A percentile compares a stretch with the other conserved stretches of the same genome.
These are phyloP conservation scores for Setomelanomma holmii DNA, from an alignment of 2,329 filamentous ascomycete species.

Conservation along the genomic window DNA sequence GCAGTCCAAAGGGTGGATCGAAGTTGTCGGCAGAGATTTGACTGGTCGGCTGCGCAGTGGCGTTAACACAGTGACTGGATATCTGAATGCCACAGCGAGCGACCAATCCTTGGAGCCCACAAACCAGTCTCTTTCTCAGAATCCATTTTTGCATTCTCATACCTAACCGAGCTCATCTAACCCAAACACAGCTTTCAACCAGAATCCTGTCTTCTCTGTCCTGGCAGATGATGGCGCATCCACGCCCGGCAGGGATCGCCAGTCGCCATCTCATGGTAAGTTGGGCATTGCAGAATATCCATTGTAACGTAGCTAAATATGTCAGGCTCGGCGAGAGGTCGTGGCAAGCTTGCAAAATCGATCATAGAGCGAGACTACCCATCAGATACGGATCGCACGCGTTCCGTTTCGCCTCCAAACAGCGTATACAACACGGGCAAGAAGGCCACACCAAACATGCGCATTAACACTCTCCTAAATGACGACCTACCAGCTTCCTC, in stretches of 20 bases:
- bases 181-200: constrained; percentile 41
- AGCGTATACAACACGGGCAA: constrained; percentile 49
- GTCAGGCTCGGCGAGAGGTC: constrained; percentile 44
- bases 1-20: neutral
- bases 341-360: constrained; percentile 44
- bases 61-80: too few species aligned
- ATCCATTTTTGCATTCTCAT: neutral
- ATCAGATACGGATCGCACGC: constrained; percentile 56
- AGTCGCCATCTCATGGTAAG: constrained; percentile 49
- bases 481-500: constrained; percentile 48
- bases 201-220: constrained; percentile 52
- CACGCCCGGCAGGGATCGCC: constrained; percentile 48
- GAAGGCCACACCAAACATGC: constrained; percentile 53
- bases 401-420: constrained; percentile 52
- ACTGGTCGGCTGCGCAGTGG: too few species aligned
- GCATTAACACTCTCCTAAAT: constrained; percentile 58
- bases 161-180: constrained; percentile 11
- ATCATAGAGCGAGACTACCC: constrained; percentile 47
- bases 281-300: neutral
- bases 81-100: too few species aligned
- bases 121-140: too few species aligned
- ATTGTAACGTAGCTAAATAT: constrained; percentile 7
- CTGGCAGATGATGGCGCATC: constrained; percentile 49
- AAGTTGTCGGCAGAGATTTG: too few species aligned
- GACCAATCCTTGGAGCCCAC: too few species aligned